Evolutionary conservation across 257 asterid genomes (phyloP).

Genomic region (Fraxinus anomala): DNA sequence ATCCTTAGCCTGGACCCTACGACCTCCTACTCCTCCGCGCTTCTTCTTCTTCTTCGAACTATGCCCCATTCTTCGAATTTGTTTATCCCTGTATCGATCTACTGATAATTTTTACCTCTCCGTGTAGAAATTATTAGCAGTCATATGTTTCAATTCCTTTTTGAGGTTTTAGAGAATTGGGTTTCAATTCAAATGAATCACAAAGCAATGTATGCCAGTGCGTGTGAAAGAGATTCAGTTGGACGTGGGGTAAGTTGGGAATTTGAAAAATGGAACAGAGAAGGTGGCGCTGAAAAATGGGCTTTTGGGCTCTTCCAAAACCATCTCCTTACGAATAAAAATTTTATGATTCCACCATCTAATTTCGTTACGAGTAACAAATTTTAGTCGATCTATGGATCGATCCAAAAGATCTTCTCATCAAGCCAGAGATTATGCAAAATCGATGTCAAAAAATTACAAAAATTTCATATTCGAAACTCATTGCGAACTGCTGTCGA

Average conservation of each 20-base stretch:
- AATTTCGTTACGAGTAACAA: too few species aligned
- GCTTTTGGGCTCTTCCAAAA: too few species aligned
- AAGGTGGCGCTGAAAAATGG: too few species aligned
- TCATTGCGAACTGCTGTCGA: too few species aligned
- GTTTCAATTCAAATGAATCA: not conserved
- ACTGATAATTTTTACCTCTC: not conserved
- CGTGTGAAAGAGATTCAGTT: not conserved
- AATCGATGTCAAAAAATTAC: too few species aligned
- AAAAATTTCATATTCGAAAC: too few species aligned
- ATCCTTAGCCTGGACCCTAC: slow-evolving; percentile 68
- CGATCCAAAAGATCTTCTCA: too few species aligned
- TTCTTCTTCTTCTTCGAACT: slow-evolving; percentile 83
- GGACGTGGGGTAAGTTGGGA: too few species aligned
- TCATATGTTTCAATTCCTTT: not conserved
- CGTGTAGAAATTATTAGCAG: not conserved
- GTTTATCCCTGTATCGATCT: not conserved
- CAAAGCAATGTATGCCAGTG: not conserved
- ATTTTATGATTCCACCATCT: too few species aligned
- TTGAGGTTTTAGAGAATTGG: not conserved
- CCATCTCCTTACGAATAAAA: too few species aligned
- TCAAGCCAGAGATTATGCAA: too few species aligned
- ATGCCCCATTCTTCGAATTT: slow-evolving; percentile 57
- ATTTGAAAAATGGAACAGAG: not conserved
- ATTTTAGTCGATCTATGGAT: too few species aligned
- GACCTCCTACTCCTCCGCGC: slow-evolving; percentile 52